These are phyloP conservation scores for Mycena galericulata DNA, from an alignment of 768 basidiomycete species.

Conservation along the genomic window DNA sequence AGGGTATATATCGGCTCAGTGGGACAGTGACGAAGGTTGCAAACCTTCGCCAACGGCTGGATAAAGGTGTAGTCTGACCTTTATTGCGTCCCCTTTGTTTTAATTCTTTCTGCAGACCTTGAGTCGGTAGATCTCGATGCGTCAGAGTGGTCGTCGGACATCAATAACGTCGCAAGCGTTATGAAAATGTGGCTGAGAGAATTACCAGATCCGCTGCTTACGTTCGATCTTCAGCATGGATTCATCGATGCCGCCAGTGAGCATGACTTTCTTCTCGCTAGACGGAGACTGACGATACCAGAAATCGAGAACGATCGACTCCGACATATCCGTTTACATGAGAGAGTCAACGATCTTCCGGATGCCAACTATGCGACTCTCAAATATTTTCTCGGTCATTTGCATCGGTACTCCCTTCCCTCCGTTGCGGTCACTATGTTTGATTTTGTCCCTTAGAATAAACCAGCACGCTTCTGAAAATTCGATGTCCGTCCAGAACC, in stretches of 20 bases:
- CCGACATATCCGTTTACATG: constrained; percentile 95
- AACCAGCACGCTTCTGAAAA: constrained; percentile 81
- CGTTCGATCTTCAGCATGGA: constrained; percentile 83
- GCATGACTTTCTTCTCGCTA: constrained; percentile 44
- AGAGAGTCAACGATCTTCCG: constrained; percentile 96
- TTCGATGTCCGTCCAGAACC: constrained; percentile 92
- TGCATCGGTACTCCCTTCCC: constrained; percentile 72
- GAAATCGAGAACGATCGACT: constrained; percentile 95
- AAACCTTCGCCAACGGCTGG: constrained; percentile 84
- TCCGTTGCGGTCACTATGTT: background rate
- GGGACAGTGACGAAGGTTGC: constrained; percentile 91
- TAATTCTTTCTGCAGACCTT: constrained; percentile 63
- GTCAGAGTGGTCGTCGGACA: constrained; percentile 93
- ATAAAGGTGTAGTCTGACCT: constrained; percentile 76
- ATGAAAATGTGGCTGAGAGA: constrained; percentile 98
- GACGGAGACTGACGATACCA: constrained; percentile 42
- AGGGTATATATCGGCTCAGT: constrained; percentile 94
- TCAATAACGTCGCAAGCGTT: constrained; percentile 95
- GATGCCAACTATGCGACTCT: constrained; percentile 99
- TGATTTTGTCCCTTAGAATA: constrained; percentile 61
- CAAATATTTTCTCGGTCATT: constrained; percentile 94
- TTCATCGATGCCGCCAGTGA: constrained; percentile 96
- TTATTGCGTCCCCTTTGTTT: background rate
- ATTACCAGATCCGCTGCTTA: constrained; percentile 93
- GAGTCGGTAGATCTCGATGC: constrained; percentile 89